These are phyloP conservation scores for Hymenoscyphus fraxineus DNA, from an alignment of 2,329 filamentous ascomycete genomes.

Conservation along the genomic window DNA sequence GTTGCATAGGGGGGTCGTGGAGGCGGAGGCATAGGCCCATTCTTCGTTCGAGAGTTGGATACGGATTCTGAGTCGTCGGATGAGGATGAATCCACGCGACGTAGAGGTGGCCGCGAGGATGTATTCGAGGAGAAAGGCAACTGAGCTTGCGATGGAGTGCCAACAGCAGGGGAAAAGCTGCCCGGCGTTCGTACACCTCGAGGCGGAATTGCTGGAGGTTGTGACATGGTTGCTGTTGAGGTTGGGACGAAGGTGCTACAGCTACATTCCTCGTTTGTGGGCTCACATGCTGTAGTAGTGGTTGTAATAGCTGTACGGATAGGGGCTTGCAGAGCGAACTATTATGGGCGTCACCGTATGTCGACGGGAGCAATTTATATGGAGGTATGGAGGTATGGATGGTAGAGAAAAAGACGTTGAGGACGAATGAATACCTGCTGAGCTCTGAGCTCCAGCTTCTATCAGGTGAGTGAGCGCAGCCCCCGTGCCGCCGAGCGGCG, in stretches of 20 bases:
- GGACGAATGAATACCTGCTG: too few species aligned
- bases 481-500: too few species aligned
- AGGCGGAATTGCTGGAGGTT: conserved; percentile 21
- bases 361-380: too few species aligned
- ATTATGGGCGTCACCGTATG: not conserved
- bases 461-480: too few species aligned
- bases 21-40: conserved; percentile 35
- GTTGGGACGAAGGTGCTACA: not conserved
- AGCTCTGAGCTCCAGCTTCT: too few species aligned
- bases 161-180: conserved; percentile 34
- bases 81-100: conserved; percentile 45
- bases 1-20: conserved; percentile 49
- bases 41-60: conserved; percentile 42
- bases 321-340: not conserved
- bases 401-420: too few species aligned
- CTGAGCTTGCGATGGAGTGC: conserved; percentile 19
- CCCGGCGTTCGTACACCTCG: conserved; percentile 31
- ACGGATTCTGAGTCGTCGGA: conserved; percentile 43
- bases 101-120: conserved; percentile 39
- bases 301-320: conserved; percentile 7
- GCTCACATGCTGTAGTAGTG: conserved; percentile 23
- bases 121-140: conserved; percentile 21
- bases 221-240: conserved; percentile 23
- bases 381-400: too few species aligned
- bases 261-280: conserved; percentile 9